These are phyloP conservation scores for Forsythia viridissima DNA, from an alignment of 257 asterid species.

Conservation along the genomic window DNA sequence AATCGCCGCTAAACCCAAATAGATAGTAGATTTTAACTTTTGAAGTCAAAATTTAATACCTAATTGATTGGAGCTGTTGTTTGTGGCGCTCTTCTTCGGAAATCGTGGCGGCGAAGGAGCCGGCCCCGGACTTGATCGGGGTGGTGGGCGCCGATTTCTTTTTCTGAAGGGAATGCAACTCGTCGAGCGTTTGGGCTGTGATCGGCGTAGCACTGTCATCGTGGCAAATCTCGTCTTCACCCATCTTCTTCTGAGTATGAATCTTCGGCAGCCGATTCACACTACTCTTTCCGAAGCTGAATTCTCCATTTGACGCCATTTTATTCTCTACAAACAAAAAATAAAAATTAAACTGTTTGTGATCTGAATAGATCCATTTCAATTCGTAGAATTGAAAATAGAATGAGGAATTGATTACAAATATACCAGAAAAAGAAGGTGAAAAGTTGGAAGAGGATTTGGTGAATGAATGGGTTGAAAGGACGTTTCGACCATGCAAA, in stretches of 20 bases:
- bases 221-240: constrained; percentile 57
- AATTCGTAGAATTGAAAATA: neutral
- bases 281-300: constrained; percentile 45
- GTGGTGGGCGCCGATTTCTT: constrained; percentile 85
- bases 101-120: constrained; percentile 26
- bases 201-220: constrained; percentile 76
- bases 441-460: neutral
- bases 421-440: neutral
- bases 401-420: too few relatives aligned
- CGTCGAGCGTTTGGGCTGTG: constrained; percentile 80
- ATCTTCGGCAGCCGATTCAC: constrained; percentile 63
- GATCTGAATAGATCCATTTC: neutral
- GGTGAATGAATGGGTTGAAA: constrained; percentile 14
- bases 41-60: constrained; percentile 30
- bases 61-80: constrained; percentile 89
- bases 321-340: constrained; percentile 1
- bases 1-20: too few relatives aligned
- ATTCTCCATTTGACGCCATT: constrained; percentile 51
- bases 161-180: constrained; percentile 87
- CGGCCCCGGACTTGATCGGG: constrained; percentile 43
- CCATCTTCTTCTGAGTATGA: constrained; percentile 59
- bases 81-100: constrained; percentile 66
- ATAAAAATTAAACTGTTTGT: neutral
- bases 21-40: neutral
- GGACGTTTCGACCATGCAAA: constrained; percentile 20